Evolutionary conservation across 768 basidiomycete genomes (phyloP).

Genomic region (Lactarius quietus): DNA sequence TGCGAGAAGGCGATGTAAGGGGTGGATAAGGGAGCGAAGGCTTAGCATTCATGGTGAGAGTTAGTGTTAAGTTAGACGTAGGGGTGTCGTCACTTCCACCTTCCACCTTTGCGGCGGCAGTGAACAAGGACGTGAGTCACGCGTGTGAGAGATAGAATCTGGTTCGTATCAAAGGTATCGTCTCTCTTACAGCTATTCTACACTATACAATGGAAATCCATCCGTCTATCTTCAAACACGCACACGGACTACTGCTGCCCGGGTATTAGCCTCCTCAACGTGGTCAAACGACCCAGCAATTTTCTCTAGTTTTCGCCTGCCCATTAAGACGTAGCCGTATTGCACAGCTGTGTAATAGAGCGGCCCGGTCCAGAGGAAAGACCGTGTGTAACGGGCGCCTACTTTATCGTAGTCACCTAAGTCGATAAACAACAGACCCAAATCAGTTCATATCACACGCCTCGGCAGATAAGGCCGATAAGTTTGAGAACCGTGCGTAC

Average conservation of each 20-base stretch:
- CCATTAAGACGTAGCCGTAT: background rate
- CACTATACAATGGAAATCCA: too few relatives aligned
- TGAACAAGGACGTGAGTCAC: background rate
- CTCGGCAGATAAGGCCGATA: background rate
- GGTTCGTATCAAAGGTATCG: background rate
- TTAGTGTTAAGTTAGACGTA: background rate
- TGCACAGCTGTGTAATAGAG: constrained; percentile 24
- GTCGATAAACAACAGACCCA: too few relatives aligned
- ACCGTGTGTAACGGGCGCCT: constrained; percentile 23
- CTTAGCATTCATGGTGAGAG: constrained; percentile 11
- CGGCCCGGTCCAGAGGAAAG: constrained; percentile 27
- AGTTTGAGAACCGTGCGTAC: constrained; percentile 15
- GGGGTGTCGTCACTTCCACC: background rate
- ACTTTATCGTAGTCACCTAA: constrained; percentile 27
- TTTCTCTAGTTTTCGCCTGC: constrained; percentile 19
- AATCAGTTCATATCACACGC: constrained; percentile 8
- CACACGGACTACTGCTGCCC: constrained; percentile 14
- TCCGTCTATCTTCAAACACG: constrained; percentile 5
- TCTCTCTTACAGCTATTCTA: too few relatives aligned
- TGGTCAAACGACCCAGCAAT: constrained; percentile 25
- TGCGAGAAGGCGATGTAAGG: constrained; percentile 28
- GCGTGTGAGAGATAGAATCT: too few relatives aligned
- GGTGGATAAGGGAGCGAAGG: constrained; percentile 1
- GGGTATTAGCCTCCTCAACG: constrained; percentile 1
- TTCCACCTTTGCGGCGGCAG: background rate